A percentile compares a stretch with the other conserved stretches of the same genome.
Conservation (phyloP, 2,329 filamentous ascomycete species). For the Cladosporium cucumerinum region DNA sequence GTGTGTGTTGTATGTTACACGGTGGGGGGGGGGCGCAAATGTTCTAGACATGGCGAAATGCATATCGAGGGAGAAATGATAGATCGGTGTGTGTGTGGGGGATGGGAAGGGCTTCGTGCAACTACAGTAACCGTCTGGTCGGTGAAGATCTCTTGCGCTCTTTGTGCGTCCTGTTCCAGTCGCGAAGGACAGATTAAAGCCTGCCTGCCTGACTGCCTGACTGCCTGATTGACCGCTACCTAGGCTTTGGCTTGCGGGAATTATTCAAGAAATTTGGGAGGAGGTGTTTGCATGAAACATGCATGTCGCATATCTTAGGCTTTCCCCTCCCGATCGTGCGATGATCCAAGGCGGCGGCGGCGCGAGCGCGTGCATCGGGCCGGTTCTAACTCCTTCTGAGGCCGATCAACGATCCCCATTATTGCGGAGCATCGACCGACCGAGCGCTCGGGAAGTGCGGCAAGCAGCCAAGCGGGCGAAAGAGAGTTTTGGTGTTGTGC, state of each 20-base stretch:
- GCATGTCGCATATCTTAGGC: neutral
- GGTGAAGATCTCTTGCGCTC: neutral
- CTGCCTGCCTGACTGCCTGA: no score
- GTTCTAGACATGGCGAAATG: neutral
- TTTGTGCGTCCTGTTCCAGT: neutral
- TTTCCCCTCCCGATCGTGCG: neutral
- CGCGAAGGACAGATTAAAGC: neutral
- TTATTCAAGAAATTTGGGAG: neutral
- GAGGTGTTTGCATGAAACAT: neutral
- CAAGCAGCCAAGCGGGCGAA: neutral
- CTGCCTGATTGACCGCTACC: neutral
- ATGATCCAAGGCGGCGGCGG: neutral
- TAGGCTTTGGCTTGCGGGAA: neutral
- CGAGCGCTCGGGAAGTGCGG: constrained; percentile 1
- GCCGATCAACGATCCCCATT: neutral
- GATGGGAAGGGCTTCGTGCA: neutral
- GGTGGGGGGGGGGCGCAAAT: neutral
- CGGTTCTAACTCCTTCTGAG: neutral
- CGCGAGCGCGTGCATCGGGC: neutral
- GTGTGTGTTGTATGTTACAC: neutral
- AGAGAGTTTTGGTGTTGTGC: neutral
- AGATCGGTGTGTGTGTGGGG: neutral
- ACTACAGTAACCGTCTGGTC: neutral
- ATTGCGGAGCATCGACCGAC: constrained; percentile 1
- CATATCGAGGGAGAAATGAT: neutral